A percentile compares a stretch with the other conserved stretches of the same genome.
Evolutionary conservation across 345 rosid genomes (phyloP).

Genomic region (Hypericum androsaemum): DNA sequence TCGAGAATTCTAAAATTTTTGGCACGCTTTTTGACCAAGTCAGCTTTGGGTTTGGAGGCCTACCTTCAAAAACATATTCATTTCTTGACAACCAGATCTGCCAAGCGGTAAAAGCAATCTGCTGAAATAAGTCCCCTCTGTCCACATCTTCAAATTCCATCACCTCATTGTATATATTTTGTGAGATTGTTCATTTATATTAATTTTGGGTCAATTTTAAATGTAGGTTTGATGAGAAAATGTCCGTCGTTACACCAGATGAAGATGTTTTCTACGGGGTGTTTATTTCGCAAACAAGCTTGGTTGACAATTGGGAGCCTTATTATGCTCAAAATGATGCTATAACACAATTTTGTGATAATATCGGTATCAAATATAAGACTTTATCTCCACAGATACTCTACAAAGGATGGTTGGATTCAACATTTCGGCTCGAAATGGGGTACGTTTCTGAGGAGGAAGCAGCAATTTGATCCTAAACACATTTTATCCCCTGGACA

Average conservation of each 20-base stretch:
- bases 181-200: background rate
- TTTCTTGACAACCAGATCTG: too few species aligned
- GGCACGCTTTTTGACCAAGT: too few species aligned
- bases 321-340: conserved; percentile 13
- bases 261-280: conserved; percentile 16
- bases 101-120: too few species aligned
- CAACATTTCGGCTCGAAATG: conserved; percentile 18
- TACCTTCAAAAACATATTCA: too few species aligned
- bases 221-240: conserved; percentile 17
- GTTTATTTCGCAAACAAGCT: conserved; percentile 6
- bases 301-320: conserved; percentile 5
- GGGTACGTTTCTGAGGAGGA: conserved; percentile 11
- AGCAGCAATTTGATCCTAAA: conserved; percentile 14
- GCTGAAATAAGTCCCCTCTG: too few species aligned
- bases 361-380: conserved; percentile 9
- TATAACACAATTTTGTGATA: conserved; percentile 7
- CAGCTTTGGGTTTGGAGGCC: too few species aligned
- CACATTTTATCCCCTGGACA: conserved; percentile 3
- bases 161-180: background rate
- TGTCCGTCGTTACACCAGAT: conserved; percentile 18
- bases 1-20: too few species aligned
- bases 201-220: background rate
- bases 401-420: conserved; percentile 14
- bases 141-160: background rate
- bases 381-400: conserved; percentile 11